phyloP scores from a whole-genome alignment of 2,329 filamentous ascomycete genomes.

The Pseudogymnoascus sp. region DNA sequence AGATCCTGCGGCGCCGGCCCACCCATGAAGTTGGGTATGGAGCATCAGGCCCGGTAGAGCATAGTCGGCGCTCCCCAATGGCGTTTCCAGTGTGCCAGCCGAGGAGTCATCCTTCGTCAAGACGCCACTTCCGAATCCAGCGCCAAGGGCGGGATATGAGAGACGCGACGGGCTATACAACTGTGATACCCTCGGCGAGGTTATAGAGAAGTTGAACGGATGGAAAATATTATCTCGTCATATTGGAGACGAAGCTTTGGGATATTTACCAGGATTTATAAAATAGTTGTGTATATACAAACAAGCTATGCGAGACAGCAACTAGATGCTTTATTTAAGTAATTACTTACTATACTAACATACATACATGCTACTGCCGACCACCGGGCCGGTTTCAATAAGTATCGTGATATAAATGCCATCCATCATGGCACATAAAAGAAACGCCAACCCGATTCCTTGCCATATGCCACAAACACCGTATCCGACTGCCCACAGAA shows the following conservation, averaged over 20 bases:
- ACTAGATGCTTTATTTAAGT: slow-evolving; percentile 1
- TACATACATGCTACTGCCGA: not conserved
- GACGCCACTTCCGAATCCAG: not conserved
- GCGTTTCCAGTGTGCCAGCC: not conserved
- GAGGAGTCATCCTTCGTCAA: not conserved
- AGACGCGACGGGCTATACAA: not conserved
- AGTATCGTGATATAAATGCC: slow-evolving; percentile 1
- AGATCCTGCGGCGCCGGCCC: not conserved
- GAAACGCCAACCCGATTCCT: not conserved
- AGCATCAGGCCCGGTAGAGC: not conserved
- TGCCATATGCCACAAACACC: slow-evolving; percentile 8
- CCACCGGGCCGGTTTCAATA: not conserved
- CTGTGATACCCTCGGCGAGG: not conserved
- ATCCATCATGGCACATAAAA: not conserved
- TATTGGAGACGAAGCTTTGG: not conserved
- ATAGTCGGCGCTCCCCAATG: not conserved
- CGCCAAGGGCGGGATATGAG: not conserved
- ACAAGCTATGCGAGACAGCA: not conserved
- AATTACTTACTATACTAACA: slow-evolving; percentile 3
- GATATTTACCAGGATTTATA: not conserved
- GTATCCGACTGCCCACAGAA: slow-evolving; percentile 2
- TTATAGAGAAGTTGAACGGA: not conserved
- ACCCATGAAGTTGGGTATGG: not conserved
- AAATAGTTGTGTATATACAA: not conserved
- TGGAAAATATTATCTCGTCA: not conserved